These are phyloP conservation scores for Lactifluus echinatus DNA, from an alignment of 768 basidiomycete species.

Conservation along the genomic window DNA sequence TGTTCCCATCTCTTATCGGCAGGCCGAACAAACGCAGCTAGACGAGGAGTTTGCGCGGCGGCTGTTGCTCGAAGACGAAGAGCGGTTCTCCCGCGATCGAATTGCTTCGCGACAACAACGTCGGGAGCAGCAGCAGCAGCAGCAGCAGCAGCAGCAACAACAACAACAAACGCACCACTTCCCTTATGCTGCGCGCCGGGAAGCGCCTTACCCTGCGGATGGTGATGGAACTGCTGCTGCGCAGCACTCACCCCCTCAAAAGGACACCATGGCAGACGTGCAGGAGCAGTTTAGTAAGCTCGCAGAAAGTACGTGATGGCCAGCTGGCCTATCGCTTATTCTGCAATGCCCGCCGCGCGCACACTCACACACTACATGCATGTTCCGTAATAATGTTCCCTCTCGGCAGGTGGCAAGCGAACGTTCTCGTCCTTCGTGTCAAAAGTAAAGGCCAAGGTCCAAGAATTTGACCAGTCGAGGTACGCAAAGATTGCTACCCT, in stretches of 20 bases:
- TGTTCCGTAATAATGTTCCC: not conserved
- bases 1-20: too few species aligned
- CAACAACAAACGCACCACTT: constrained; percentile 12
- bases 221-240: constrained; percentile 6
- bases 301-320: constrained; percentile 56
- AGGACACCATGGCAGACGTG: constrained; percentile 56
- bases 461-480: constrained; percentile 61
- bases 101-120: constrained; percentile 14
- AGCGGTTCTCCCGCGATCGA: constrained; percentile 22
- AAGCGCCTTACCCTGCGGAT: not conserved
- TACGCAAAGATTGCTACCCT: constrained; percentile 16
- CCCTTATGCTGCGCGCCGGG: constrained; percentile 6
- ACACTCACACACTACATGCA: not conserved
- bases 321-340: not conserved
- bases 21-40: constrained; percentile 53
- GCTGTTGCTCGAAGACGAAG: constrained; percentile 50
- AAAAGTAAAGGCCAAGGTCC: constrained; percentile 78
- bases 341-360: not conserved
- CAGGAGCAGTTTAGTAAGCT: constrained; percentile 68
- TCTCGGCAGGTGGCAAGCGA: constrained; percentile 48
- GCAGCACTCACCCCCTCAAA: constrained; percentile 26
- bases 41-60: constrained; percentile 75
- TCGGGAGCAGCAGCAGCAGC: too few species aligned
- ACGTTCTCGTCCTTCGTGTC: constrained; percentile 63
- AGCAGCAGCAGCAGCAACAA: constrained; percentile 15